Evolutionary conservation across 441 rosid species (phyloP), one percentile per base, ranked within the genome.

Genomic region (Adansonia madagascariensis): DNA sequence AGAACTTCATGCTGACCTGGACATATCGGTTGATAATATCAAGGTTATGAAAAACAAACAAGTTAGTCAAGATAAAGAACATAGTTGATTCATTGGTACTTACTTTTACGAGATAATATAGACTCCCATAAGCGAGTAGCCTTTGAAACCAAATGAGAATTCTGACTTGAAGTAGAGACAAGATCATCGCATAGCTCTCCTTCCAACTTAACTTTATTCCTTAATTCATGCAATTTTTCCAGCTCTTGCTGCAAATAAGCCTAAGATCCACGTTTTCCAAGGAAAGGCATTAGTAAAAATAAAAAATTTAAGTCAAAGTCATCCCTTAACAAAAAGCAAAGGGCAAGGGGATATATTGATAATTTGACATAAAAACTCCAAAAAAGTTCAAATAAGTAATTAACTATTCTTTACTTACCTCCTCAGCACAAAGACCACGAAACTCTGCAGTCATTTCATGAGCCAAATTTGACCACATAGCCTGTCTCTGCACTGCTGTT

Each of bases 371-470:
- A 65, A 59, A 43, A 72, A 35, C 53, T 73, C 43, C 8, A 15
- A 73, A 75, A 69, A 11, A 2, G 35, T 56, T 71, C 18, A 69
- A 76, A 52, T 20, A 67, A 72, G 53, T 46, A 22, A 18, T 20
- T 46, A 68, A 20, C 35, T 14, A 10, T 18, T 56, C 66, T 60
- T 55, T 63, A 61, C 75, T 72, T 84, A 96, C 99, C 98, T 96
- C 99, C 84, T 96, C 99, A 61, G 99, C 99, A 85, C 98, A 96
- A 76, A 96, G 95, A 78, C 99, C 96, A 88, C 99, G 97, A 82
- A 96, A 96, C 81, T 96, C 99, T 74, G 98, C 98, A 77, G 99
- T 96, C 99, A 96, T 94, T 87, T 96, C 98, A 87, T 96, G 99
- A 75, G 99, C 99, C 88, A 96, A 86, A 86, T 88, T 93, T 67